Evolutionary conservation across 768 basidiomycete genomes (phyloP).

Genomic region (Zangia roseola): DNA sequence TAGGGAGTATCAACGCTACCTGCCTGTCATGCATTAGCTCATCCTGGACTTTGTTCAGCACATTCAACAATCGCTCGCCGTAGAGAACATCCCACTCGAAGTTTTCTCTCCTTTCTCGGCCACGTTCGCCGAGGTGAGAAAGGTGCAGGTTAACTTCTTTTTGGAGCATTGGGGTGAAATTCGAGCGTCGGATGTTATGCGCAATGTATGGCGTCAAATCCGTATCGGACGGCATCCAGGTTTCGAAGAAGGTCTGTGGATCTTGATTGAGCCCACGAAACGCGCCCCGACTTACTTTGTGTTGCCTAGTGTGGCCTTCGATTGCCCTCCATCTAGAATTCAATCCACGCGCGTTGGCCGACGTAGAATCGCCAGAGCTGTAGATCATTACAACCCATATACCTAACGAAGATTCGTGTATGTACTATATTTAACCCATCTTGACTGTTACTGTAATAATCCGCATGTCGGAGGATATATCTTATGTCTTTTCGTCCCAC

Average conservation of each 20-base stretch:
- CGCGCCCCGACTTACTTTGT: conserved; percentile 7
- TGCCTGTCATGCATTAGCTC: not conserved
- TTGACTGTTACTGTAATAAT: not conserved
- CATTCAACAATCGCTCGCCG: conserved; percentile 71
- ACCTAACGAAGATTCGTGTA: conserved; percentile 5
- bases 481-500: not conserved
- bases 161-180: conserved; percentile 81
- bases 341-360: conserved; percentile 37
- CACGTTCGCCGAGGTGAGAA: conserved; percentile 76
- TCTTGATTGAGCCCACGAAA: not conserved
- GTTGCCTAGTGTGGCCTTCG: conserved; percentile 58
- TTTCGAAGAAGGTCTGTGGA: conserved; percentile 72
- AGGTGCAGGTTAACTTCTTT: conserved; percentile 80
- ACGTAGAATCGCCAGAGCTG: conserved; percentile 19
- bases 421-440: conserved; percentile 9
- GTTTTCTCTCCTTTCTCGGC: conserved; percentile 85
- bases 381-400: conserved; percentile 3
- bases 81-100: conserved; percentile 82
- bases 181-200: conserved; percentile 80
- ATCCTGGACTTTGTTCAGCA: conserved; percentile 43
- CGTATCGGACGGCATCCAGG: conserved; percentile 81
- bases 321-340: conserved; percentile 65
- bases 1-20: conserved; percentile 1
- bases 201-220: conserved; percentile 82
- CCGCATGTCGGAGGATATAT: conserved; percentile 4